phyloP scores from a whole-genome alignment of 2,329 filamentous ascomycete species.

The Mycosphaerelloides madeirae region DNA sequence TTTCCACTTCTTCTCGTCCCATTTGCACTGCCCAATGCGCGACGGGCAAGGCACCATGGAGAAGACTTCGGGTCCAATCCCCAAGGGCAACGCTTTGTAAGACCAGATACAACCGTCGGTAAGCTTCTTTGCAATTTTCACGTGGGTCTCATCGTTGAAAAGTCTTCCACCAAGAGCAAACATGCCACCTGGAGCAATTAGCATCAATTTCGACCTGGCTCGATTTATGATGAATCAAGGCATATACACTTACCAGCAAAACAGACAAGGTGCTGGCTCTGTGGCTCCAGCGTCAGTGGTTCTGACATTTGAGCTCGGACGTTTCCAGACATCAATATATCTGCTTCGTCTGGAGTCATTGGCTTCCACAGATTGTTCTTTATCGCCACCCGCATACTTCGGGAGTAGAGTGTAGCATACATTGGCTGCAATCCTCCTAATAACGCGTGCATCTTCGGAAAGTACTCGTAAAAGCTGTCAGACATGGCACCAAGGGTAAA shows the following conservation, averaged over 20 bases:
- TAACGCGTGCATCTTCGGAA: conserved; percentile 46
- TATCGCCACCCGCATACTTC: conserved; percentile 39
- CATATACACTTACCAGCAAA: conserved; percentile 40
- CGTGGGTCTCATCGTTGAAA: conserved; percentile 51
- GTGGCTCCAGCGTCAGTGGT: conserved; percentile 39
- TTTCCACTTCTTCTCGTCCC: conserved; percentile 52
- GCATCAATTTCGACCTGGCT: no score
- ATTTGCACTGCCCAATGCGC: conserved; percentile 42
- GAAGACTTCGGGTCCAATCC: conserved; percentile 60
- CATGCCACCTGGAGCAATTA: conserved; percentile 46
- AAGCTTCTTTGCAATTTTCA: conserved; percentile 53
- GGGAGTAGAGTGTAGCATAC: conserved; percentile 56
- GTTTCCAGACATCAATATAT: conserved; percentile 46
- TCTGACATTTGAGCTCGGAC: conserved; percentile 31
- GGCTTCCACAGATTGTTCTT: conserved; percentile 47
- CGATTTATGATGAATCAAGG: no score
- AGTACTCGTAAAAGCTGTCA: conserved; percentile 38
- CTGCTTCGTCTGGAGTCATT: conserved; percentile 43
- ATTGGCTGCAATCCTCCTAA: conserved; percentile 43
- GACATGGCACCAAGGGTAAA: conserved; percentile 36
- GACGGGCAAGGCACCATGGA: conserved; percentile 47
- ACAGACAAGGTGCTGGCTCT: conserved; percentile 56
- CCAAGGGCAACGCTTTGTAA: conserved; percentile 52
- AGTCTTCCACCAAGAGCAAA: conserved; percentile 55
- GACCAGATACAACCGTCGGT: conserved; percentile 61